These are phyloP conservation scores for Cutaneotrichosporon sp. DNA, from an alignment of 1,284 basidiomycete species.

Conservation along the genomic window DNA sequence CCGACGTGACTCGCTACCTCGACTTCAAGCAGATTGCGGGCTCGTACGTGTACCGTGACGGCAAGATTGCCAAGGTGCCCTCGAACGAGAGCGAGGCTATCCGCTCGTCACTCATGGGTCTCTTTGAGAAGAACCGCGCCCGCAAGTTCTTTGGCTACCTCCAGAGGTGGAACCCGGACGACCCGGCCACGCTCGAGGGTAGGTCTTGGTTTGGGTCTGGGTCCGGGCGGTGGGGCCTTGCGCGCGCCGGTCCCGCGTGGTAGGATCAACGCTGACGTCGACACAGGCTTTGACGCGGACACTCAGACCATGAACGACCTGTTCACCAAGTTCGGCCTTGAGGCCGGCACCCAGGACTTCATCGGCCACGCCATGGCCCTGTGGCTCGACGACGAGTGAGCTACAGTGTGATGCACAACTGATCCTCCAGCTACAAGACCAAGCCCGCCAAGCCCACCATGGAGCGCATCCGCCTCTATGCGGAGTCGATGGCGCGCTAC, in stretches of 20 bases:
- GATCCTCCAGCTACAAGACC: constrained; percentile 72
- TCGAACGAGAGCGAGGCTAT: constrained; percentile 98
- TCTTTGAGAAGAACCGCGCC: constrained; percentile 96
- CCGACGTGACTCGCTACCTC: constrained; percentile 97
- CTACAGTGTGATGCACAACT: constrained; percentile 20
- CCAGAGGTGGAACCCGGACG: constrained; percentile 91
- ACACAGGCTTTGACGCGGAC: constrained; percentile 76
- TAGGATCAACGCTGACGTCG: constrained; percentile 10
- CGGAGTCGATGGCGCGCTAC: constrained; percentile 97
- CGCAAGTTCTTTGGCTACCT: constrained; percentile 99
- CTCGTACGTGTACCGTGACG: constrained; percentile 95
- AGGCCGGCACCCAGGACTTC: constrained; percentile 97
- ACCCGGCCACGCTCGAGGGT: constrained; percentile 95
- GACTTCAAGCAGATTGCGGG: constrained; percentile 99
- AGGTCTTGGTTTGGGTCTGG: constrained; percentile 27
- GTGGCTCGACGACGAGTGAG: constrained; percentile 94
- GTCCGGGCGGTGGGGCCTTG: constrained; percentile 7
- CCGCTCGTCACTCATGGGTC: constrained; percentile 89
- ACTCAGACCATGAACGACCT: constrained; percentile 85
- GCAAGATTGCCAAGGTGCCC: constrained; percentile 95
- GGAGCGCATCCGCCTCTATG: constrained; percentile 96
- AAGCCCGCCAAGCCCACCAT: constrained; percentile 88
- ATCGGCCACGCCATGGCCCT: constrained; percentile 99
- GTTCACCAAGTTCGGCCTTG: constrained; percentile 95
- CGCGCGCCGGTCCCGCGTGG: not conserved